phyloP scores from a whole-genome alignment of 495 filamentous ascomycete species.

The Neurospora sp. region DNA sequence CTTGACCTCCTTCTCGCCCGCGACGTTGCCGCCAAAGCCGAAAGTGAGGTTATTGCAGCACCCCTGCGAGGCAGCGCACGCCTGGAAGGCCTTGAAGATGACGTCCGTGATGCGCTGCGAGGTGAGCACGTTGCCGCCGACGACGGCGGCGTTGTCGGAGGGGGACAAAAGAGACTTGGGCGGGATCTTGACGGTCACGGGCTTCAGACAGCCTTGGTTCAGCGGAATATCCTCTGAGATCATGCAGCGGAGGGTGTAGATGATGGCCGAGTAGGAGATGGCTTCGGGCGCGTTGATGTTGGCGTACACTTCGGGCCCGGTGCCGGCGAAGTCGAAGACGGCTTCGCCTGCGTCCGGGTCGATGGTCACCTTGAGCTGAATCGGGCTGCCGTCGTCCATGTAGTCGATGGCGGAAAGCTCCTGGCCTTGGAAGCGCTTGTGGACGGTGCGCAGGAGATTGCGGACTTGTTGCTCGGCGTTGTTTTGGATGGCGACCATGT shows the following conservation, averaged over 20 bases:
- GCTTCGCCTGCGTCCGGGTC: constrained; percentile 76
- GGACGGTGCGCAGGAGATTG: constrained; percentile 70
- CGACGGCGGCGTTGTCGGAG: constrained; percentile 80
- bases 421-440: constrained; percentile 64
- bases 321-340: constrained; percentile 83
- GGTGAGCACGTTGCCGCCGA: constrained; percentile 92
- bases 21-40: constrained; percentile 68
- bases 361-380: constrained; percentile 75
- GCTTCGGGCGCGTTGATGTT: constrained; percentile 95
- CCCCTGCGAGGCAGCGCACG: constrained; percentile 85
- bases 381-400: constrained; percentile 92
- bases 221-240: constrained; percentile 91
- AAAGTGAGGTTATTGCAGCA: constrained; percentile 89
- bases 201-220: constrained; percentile 90
- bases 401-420: constrained; percentile 70
- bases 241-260: constrained; percentile 89
- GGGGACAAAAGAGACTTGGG: constrained; percentile 75
- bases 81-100: constrained; percentile 81
- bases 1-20: constrained; percentile 48
- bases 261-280: constrained; percentile 90
- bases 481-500: constrained; percentile 89
- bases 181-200: constrained; percentile 80
- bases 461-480: constrained; percentile 85
- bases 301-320: constrained; percentile 85
- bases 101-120: constrained; percentile 88